These are phyloP conservation scores for Peniophora sp. DNA, from an alignment of 1,284 basidiomycete genomes.

Conservation along the genomic window DNA sequence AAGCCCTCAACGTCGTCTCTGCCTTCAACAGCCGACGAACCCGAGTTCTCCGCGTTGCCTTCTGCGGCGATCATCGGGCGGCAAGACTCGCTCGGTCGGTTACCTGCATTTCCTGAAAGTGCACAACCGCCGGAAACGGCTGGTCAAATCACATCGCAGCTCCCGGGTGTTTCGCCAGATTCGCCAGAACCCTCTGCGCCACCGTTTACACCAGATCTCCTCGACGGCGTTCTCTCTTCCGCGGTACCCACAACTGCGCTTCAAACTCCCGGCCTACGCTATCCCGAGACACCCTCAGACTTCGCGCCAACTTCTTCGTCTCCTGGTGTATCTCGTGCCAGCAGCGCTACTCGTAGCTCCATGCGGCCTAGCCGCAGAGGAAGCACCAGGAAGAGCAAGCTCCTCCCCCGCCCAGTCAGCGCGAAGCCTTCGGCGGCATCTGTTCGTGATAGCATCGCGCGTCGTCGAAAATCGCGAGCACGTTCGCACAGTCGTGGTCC, in stretches of 20 bases:
- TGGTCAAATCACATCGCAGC: too few species aligned
- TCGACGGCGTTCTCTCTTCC: background rate
- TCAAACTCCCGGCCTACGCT: background rate
- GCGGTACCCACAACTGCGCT: background rate
- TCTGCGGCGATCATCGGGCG: too few species aligned
- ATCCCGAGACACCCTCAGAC: background rate
- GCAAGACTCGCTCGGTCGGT: too few species aligned
- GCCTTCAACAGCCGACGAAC: background rate
- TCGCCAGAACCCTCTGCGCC: conserved; percentile 16
- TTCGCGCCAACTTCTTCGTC: background rate
- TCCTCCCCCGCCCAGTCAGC: background rate
- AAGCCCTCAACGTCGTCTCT: background rate
- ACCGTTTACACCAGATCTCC: background rate
- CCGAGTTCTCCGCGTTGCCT: background rate
- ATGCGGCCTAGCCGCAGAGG: too few species aligned
- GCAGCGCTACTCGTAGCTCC: too few species aligned
- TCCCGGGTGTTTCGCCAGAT: too few species aligned
- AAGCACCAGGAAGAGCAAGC: background rate
- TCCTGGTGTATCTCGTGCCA: too few species aligned
- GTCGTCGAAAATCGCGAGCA: background rate
- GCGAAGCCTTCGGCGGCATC: background rate
- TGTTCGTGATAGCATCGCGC: background rate
- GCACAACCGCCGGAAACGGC: too few species aligned
- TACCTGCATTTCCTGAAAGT: too few species aligned
- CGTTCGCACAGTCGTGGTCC: too few species aligned